Base-by-base conservation (phyloP, 306 rosid genomes). In the Glycine soja region DNA sequence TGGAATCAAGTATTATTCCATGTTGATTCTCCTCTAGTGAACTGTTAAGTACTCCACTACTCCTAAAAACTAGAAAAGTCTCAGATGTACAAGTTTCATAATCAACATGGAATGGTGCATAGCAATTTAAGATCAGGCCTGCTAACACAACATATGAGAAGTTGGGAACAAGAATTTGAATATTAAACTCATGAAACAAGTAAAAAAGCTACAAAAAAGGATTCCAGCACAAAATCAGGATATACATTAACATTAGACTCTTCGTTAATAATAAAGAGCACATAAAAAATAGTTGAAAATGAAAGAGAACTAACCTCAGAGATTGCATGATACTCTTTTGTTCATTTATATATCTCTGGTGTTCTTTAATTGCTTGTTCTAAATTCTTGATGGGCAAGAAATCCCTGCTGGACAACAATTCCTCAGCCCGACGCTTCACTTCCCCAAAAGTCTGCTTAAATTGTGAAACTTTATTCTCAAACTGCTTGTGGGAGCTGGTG, bases 291-390 rank as follows among this genome's bases (percentile, higher is more conserved):
- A 18, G 75, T 52, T 70, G 47, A 57, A 46, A 69, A 46, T 58
- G 10, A 68, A 75, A 50, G 15, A 46, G 76, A 85, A 68, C 97
- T 48, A 86, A 96, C 99, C 98, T 93, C 88, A 96, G 89, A 47
- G 99, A 93, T 89, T 90, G 98, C 97, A 96, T 87, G 78, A 96
- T 96, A 83, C 90, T 96, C 89, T 88, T 92, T 61, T 96, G 99
- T 75, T 93, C 99, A 57, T 67, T 85, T 76, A 90, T 74, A 80
- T 19, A 78, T 83, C 70, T 88, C 83, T 85, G 97, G 70, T 89
- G 90, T 54, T 96, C 97, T 85, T 87, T 89, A 43, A 93, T 85
- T 47, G 86, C 69, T 61, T 56, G 87, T 38, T 96, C 98, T 85
- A 87, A 80, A 74, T 80, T 80, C 85, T 80, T 85, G 45, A 83